These are phyloP conservation scores for Zymoseptoria tritici DNA, from an alignment of 2,329 filamentous ascomycete genomes.

Conservation along the genomic window DNA sequence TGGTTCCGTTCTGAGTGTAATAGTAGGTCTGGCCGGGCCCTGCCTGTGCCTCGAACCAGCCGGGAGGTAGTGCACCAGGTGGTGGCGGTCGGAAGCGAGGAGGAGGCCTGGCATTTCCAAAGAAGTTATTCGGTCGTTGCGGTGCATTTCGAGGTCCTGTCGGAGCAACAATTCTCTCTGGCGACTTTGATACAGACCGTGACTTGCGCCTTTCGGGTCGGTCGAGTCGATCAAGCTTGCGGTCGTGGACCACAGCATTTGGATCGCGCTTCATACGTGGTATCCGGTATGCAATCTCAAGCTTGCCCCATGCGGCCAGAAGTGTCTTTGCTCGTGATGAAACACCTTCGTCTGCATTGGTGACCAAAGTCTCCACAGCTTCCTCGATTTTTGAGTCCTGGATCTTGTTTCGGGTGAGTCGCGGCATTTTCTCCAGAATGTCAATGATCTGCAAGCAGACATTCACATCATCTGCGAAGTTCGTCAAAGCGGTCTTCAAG, in stretches of 20 bases:
- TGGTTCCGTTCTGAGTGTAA: slow-evolving; percentile 69
- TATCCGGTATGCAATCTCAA: slow-evolving; percentile 88
- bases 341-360: slow-evolving; percentile 61
- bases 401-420: slow-evolving; percentile 93
- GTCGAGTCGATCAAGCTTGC: slow-evolving; percentile 58
- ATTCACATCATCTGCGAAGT: slow-evolving; percentile 84
- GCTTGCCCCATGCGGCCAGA: slow-evolving; percentile 76
- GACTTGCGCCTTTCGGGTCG: slow-evolving; percentile 47
- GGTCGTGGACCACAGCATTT: slow-evolving; percentile 43
- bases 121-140: slow-evolving; percentile 53
- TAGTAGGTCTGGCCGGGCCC: slow-evolving; percentile 70
- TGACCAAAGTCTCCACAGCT: slow-evolving; percentile 61
- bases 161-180: slow-evolving; percentile 39
- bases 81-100: slow-evolving; percentile 37
- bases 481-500: slow-evolving; percentile 74
- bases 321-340: slow-evolving; percentile 62
- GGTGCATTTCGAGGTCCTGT: slow-evolving; percentile 48
- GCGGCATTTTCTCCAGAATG: slow-evolving; percentile 80
- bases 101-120: slow-evolving; percentile 44
- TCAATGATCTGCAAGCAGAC: slow-evolving; percentile 83
- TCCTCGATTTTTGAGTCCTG: slow-evolving; percentile 90
- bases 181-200: slow-evolving; percentile 43
- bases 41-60: slow-evolving; percentile 76
- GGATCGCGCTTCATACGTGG: slow-evolving; percentile 80
- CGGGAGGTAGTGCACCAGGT: slow-evolving; percentile 58